phyloP scores from a whole-genome alignment of 768 basidiomycete genomes.

The Aureoboletus auriporus region DNA sequence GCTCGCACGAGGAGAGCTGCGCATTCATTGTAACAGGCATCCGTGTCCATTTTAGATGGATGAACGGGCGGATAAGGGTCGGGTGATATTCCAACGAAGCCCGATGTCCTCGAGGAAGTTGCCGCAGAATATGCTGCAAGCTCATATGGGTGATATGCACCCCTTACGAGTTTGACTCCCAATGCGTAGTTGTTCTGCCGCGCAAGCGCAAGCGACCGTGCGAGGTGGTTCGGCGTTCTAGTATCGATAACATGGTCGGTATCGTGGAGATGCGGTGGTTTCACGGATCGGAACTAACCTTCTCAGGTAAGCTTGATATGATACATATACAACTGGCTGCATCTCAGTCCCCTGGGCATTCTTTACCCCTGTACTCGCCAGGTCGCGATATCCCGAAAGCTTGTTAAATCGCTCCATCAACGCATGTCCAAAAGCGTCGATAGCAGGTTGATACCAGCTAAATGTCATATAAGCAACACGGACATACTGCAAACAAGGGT shows the following conservation, averaged over 20 bases:
- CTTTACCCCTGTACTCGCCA: neutral
- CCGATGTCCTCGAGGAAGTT: constrained; percentile 17
- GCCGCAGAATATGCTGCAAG: constrained; percentile 36
- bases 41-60: constrained; percentile 65
- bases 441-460: constrained; percentile 70
- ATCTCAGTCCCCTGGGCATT: constrained; percentile 19
- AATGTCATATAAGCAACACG: constrained; percentile 4
- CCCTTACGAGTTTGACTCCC: constrained; percentile 90
- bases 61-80: constrained; percentile 66
- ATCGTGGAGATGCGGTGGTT: neutral
- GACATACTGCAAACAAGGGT: neutral
- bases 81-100: constrained; percentile 47
- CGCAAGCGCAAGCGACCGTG: constrained; percentile 62
- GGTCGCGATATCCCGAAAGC: constrained; percentile 13
- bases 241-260: neutral
- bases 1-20: constrained; percentile 51
- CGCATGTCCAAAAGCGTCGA: constrained; percentile 74
- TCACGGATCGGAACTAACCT: constrained; percentile 41
- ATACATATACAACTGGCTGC: constrained; percentile 76
- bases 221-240: constrained; percentile 69
- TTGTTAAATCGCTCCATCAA: constrained; percentile 79
- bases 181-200: constrained; percentile 63
- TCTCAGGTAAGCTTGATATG: constrained; percentile 86
- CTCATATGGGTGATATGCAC: constrained; percentile 87
- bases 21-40: constrained; percentile 66